Evolutionary conservation across 495 filamentous ascomycete genomes (phyloP), one percentile per base, ranked within the genome.

Genomic region (Xylaria curta): DNA sequence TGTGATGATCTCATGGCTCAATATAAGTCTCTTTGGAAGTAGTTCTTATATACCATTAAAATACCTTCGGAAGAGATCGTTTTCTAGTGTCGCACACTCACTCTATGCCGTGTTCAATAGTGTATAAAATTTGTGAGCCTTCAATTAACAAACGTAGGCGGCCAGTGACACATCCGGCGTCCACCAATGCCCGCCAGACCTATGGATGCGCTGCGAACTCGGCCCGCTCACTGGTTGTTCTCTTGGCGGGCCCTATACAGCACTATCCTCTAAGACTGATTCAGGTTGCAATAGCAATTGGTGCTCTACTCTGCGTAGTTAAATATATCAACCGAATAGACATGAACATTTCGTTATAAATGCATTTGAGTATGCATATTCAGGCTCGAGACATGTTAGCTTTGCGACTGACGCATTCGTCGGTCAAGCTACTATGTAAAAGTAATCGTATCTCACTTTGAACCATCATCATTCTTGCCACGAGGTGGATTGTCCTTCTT

Each of bases 401-500:
- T 42, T 62, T n/a, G n/a, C 19, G 12, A 21, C 26, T 62, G 0
- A 44, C 6, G 26, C 17, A 62, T 62, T 62, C 60, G 4, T 62
- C 60, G 17, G 38, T 12, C 21, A 13, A n/a, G 15, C 33, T 24
- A 44, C 17, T 9, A 26, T 40, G n/a, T 9, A 28, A 40, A n/a
- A 53, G 21, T 33, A 36, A 38, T 24, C 5, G n/a, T 42, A 31
- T 19, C 38, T 28, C n/a, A 56, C 15, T 59, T 31, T 4, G n/a
- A 19, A n/a, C 46, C 59, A n/a, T 70, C 59, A 15, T 21, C 68
- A n/a, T 64, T 19, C 2, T 66, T 21, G 38, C 46, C 59, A 36
- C 64, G 40, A 63, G 69, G 36, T 5, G 51, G 63, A 73, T 89
- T 86, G 70, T 94, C 87, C 78, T 87, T 83, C 81, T 89, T 94